phyloP scores from a whole-genome alignment of 768 basidiomycete genomes.

The Podaxis sp. region DNA sequence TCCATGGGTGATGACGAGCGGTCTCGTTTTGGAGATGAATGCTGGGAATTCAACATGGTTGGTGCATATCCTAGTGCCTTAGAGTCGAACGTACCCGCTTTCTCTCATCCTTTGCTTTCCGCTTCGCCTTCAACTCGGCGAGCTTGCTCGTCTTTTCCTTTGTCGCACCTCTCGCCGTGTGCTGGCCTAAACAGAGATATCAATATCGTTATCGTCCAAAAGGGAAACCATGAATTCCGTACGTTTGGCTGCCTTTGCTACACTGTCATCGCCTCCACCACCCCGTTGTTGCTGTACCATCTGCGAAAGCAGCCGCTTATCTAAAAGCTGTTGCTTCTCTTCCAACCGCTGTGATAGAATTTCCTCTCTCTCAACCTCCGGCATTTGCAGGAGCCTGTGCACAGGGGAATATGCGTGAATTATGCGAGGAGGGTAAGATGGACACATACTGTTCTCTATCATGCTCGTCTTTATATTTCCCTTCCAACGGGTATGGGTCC shows the following conservation, averaged over 20 bases:
- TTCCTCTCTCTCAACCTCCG: conserved; percentile 88
- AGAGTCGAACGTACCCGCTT: conserved; percentile 57
- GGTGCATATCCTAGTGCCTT: conserved; percentile 12
- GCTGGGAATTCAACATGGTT: conserved; percentile 36
- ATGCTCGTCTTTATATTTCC: conserved; percentile 82
- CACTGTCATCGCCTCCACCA: conserved; percentile 50
- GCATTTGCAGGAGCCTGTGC: conserved; percentile 69
- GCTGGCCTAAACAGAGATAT: conserved; percentile 54
- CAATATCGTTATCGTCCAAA: conserved; percentile 1
- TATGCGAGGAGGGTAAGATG: background rate
- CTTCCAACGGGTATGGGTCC: conserved; percentile 88
- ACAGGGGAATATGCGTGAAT: background rate
- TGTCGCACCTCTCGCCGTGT: conserved; percentile 67
- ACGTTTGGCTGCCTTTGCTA: conserved; percentile 80
- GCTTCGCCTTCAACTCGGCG: conserved; percentile 81
- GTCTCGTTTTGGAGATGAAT: conserved; percentile 51
- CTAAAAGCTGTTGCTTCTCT: conserved; percentile 72
- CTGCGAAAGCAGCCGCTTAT: conserved; percentile 68
- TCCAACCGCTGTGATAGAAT: conserved; percentile 80
- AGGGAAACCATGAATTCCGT: conserved; percentile 22
- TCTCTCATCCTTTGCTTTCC: conserved; percentile 88
- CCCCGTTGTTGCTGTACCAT: conserved; percentile 68
- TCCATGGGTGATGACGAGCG: conserved; percentile 81
- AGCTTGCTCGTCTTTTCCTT: conserved; percentile 79
- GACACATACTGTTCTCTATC: conserved; percentile 76